A percentile compares a stretch with the other conserved stretches of the same genome.
phyloP scores from a whole-genome alignment of 2,329 filamentous ascomycete species.

The Ceratocystis lukuohia region DNA sequence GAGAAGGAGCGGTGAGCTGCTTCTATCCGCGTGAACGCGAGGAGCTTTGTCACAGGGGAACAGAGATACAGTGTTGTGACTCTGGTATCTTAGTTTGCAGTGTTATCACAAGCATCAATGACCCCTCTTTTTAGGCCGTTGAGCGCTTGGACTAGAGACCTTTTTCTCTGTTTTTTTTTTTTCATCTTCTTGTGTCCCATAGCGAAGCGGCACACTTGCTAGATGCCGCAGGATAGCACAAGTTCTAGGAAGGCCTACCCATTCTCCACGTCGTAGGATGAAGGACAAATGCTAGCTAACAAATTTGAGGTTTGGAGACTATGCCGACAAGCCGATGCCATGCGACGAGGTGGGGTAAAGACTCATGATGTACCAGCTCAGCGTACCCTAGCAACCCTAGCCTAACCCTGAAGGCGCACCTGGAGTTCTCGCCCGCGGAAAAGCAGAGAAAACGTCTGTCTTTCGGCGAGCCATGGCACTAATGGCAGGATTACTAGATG shows the following conservation, averaged over 20 bases:
- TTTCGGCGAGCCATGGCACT: not conserved
- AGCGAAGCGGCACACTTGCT: no score
- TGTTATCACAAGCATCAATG: no score
- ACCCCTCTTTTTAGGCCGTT: no score
- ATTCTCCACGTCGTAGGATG: not conserved
- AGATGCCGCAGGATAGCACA: not conserved
- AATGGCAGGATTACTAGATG: not conserved
- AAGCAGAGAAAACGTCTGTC: not conserved
- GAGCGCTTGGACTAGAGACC: no score
- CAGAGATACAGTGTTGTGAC: not conserved
- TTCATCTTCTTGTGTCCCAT: no score
- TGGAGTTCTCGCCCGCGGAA: not conserved
- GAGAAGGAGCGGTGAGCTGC: not conserved
- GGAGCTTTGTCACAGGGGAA: not conserved
- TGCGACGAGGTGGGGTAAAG: slow-evolving; percentile 4
- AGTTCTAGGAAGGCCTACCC: not conserved
- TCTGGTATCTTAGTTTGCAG: no score
- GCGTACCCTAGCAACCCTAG: not conserved
- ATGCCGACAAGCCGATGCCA: slow-evolving; percentile 18
- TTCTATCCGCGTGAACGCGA: not conserved
- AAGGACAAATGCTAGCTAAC: not conserved
- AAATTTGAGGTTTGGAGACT: slow-evolving; percentile 10
- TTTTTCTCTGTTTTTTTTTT: no score
- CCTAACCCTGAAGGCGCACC: not conserved
- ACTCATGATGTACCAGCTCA: not conserved